A percentile compares a stretch with the other conserved stretches of the same genome.
phyloP scores from a whole-genome alignment of 352 stramenopile genomes.

The Aphanomyces euteiches region DNA sequence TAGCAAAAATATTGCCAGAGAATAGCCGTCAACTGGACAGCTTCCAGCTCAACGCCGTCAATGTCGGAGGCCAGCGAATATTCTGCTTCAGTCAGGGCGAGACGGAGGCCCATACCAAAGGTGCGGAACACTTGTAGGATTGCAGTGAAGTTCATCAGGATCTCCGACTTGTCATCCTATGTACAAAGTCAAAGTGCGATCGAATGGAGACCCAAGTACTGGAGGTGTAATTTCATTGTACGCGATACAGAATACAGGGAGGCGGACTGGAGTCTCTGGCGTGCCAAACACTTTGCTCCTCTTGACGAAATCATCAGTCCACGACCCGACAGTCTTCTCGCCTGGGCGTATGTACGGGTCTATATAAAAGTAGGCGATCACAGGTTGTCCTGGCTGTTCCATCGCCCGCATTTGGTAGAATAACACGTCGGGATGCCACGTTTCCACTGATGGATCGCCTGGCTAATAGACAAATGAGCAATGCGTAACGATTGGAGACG shows the following conservation, averaged over 20 bases:
- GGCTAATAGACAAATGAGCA: too few species aligned
- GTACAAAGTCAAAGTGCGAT: background rate
- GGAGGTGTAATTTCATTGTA: conserved; percentile 94
- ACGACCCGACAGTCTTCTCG: conserved; percentile 96
- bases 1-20: background rate
- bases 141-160: conserved; percentile 97
- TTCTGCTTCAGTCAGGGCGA: conserved; percentile 96
- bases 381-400: conserved; percentile 36
- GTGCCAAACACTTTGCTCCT: conserved; percentile 86
- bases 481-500: background rate
- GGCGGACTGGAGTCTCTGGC: conserved; percentile 50
- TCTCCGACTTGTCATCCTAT: conserved; percentile 31
- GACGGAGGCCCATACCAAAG: conserved; percentile 95
- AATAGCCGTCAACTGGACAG: conserved; percentile 29
- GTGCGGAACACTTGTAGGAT: conserved; percentile 96
- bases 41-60: conserved; percentile 98
- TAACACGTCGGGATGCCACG: conserved; percentile 94
- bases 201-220: too few species aligned
- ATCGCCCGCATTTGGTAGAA: conserved; percentile 71
- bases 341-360: conserved; percentile 95
- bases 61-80: conserved; percentile 95
- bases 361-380: conserved; percentile 95
- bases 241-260: conserved; percentile 96
- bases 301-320: conserved; percentile 96
- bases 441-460: conserved; percentile 37